phyloP scores from a whole-genome alignment of 2,329 filamentous ascomycete genomes.

The Sclerotinia subarctica region DNA sequence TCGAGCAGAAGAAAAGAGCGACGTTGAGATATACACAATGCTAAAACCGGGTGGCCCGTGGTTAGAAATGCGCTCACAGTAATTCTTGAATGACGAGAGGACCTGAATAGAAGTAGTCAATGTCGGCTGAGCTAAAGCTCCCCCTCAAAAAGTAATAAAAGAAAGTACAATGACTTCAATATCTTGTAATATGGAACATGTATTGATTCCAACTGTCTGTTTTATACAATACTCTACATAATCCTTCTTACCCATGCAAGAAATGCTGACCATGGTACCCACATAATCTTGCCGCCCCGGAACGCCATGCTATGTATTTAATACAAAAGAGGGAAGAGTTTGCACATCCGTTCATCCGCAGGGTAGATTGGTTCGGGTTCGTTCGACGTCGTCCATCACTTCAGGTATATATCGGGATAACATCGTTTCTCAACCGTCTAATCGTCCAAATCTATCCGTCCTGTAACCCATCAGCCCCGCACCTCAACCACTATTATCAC shows the following conservation, averaged over 20 bases:
- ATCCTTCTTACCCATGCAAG: conserved; percentile 4
- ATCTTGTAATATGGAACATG: not conserved
- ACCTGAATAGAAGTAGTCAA: not conserved
- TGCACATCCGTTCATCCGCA: conserved; percentile 10
- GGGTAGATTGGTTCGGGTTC: not conserved
- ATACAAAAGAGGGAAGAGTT: conserved; percentile 23
- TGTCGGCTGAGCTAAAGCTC: not conserved
- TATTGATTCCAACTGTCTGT: conserved; percentile 14
- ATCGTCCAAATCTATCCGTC: conserved; percentile 1
- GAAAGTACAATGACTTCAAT: not conserved
- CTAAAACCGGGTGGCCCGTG: not conserved
- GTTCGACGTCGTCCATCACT: conserved; percentile 9
- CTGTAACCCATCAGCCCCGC: conserved; percentile 8
- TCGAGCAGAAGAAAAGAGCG: conserved; percentile 1
- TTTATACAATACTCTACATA: conserved; percentile 13
- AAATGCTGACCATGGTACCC: conserved; percentile 19
- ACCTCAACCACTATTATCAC: conserved; percentile 41
- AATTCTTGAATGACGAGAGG: conserved; percentile 5
- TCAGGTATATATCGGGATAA: not conserved
- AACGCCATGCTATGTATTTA: conserved; percentile 23
- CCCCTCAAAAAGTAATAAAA: not conserved
- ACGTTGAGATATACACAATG: conserved; percentile 9
- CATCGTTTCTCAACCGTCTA: not conserved
- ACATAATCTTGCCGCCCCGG: conserved; percentile 17
- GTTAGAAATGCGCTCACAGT: not conserved